These are phyloP conservation scores for Psilocybe subaeruginosa DNA, from an alignment of 768 basidiomycete genomes.

Conservation along the genomic window DNA sequence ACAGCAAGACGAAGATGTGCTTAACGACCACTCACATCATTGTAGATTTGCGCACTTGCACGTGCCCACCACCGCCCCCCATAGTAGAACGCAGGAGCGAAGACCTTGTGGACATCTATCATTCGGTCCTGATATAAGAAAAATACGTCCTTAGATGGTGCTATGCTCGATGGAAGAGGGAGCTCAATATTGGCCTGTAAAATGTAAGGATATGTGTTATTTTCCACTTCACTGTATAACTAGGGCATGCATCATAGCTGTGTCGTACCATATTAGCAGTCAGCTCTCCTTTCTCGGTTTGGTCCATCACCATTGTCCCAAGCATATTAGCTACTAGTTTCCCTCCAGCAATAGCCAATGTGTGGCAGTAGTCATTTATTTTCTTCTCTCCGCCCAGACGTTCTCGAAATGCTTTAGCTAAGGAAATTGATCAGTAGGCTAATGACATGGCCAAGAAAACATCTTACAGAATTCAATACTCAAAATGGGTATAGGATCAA, in stretches of 20 bases:
- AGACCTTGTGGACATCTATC: constrained; percentile 31
- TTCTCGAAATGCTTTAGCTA: constrained; percentile 73
- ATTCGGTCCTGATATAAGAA: constrained; percentile 29
- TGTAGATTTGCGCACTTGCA: constrained; percentile 43
- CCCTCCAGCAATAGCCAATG: constrained; percentile 70
- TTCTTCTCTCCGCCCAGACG: constrained; percentile 75
- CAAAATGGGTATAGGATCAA: background rate
- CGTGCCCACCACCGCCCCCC: constrained; percentile 42
- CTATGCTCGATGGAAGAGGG: constrained; percentile 31
- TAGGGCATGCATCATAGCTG: too few relatives aligned
- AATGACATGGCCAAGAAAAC: too few relatives aligned
- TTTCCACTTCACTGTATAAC: background rate
- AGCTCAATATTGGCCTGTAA: constrained; percentile 36
- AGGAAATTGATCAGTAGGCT: background rate
- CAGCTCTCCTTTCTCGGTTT: constrained; percentile 43
- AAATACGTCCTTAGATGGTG: constrained; percentile 20
- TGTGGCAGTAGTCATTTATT: constrained; percentile 73
- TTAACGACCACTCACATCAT: constrained; percentile 11
- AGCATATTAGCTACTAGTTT: constrained; percentile 58
- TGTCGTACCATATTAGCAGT: constrained; percentile 68
- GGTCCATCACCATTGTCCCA: constrained; percentile 65
- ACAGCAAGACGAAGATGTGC: too few relatives aligned
- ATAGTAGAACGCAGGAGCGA: constrained; percentile 36
- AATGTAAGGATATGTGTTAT: background rate
- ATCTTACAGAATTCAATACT: constrained; percentile 7